Conservation (phyloP, 345 rosid species). For the Hypericum perforatum region DNA sequence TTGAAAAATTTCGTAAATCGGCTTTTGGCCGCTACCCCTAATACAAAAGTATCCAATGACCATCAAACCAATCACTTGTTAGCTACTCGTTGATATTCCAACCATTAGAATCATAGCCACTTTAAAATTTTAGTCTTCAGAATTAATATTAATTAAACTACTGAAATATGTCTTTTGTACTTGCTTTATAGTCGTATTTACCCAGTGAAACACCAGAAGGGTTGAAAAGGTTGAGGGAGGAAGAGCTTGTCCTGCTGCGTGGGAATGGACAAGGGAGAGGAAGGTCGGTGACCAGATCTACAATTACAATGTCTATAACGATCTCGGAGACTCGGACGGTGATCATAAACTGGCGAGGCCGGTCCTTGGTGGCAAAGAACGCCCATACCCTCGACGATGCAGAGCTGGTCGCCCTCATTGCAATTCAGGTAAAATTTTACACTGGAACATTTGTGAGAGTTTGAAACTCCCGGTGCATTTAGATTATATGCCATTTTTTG, state of each 20-base stretch:
- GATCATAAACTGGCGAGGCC: slow-evolving; percentile 1
- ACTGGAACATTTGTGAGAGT: no score
- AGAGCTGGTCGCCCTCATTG: slow-evolving; percentile 1
- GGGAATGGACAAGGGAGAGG: slow-evolving; percentile 33
- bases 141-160: no score
- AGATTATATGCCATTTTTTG: no score
- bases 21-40: no score
- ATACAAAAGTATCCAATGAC: no score
- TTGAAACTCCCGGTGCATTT: no score
- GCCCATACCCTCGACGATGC: slow-evolving; percentile 3
- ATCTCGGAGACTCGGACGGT: slow-evolving; percentile 27
- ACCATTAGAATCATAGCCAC: no score
- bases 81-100: no score
- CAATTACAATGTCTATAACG: slow-evolving; percentile 33
- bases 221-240: slow-evolving; percentile 21
- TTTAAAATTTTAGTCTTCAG: no score
- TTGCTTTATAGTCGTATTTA: slow-evolving; percentile 18
- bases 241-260: slow-evolving; percentile 20
- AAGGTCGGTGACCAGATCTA: slow-evolving; percentile 26
- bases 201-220: slow-evolving; percentile 32
- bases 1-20: no score
- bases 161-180: no score
- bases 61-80: no score
- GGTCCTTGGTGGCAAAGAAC: slow-evolving; percentile 4
- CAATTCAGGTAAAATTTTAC: background rate